Evolutionary conservation across 345 rosid genomes (phyloP).

Genomic region (Ceriops tagal): DNA sequence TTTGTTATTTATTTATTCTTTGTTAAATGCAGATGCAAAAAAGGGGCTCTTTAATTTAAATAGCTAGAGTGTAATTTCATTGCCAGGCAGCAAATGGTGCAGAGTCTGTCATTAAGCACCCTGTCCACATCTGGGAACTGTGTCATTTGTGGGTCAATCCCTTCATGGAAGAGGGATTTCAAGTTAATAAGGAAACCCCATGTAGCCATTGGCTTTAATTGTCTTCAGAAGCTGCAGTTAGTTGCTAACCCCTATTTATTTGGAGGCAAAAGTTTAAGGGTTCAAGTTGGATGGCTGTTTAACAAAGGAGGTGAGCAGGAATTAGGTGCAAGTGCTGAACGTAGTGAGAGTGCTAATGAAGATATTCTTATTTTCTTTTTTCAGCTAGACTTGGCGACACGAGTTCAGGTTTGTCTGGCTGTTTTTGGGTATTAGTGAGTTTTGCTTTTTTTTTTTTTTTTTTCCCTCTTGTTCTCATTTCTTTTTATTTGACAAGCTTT

Average conservation of each 20-base stretch:
- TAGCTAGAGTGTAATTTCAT: conserved; percentile 3
- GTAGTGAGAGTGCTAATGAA: conserved; percentile 86
- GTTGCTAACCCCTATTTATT: conserved; percentile 22
- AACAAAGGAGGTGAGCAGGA: conserved; percentile 51
- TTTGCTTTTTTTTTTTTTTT: not conserved
- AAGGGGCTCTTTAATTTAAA: not conserved
- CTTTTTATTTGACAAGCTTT: conserved; percentile 15
- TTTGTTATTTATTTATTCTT: not conserved
- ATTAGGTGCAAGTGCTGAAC: conserved; percentile 57
- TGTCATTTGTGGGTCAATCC: conserved; percentile 36
- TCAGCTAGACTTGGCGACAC: conserved; percentile 80
- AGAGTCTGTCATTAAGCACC: conserved; percentile 44
- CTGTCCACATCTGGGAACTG: conserved; percentile 42
- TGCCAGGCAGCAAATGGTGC: conserved; percentile 40
- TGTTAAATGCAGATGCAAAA: conserved; percentile 17
- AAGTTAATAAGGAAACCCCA: conserved; percentile 30
- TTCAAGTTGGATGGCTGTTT: conserved; percentile 84
- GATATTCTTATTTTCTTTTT: conserved; percentile 87
- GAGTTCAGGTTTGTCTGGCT: conserved; percentile 63
- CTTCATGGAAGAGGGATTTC: conserved; percentile 36
- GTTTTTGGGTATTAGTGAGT: not conserved
- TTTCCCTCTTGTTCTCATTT: not conserved
- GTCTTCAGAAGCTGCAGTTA: conserved; percentile 28
- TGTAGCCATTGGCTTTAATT: conserved; percentile 21
- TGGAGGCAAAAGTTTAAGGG: conserved; percentile 43